Percentiles rank a stretch among this genome's conserved stretches.
Evolutionary conservation across 768 basidiomycete species (phyloP).

Genomic region (Tubosaeta sp.): DNA sequence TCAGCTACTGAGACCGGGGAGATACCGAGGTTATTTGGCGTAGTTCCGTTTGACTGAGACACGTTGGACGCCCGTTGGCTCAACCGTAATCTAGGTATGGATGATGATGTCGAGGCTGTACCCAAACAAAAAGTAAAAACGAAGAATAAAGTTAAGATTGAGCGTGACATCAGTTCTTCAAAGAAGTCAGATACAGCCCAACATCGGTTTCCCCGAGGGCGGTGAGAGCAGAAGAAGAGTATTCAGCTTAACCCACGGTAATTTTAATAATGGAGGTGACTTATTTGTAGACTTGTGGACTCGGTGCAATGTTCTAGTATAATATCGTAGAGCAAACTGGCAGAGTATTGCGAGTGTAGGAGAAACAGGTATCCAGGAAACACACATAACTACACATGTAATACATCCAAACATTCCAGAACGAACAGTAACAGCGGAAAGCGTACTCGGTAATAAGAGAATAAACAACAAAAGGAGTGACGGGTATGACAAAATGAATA

Average conservation of each 20-base stretch:
- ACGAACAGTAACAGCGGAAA: slow-evolving; percentile 26
- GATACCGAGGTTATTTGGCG: slow-evolving; percentile 37
- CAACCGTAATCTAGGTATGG: slow-evolving; percentile 11
- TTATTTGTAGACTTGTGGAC: background rate
- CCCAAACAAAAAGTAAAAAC: slow-evolving; percentile 9
- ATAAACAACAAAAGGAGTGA: slow-evolving; percentile 15
- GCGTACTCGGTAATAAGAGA: slow-evolving; percentile 16
- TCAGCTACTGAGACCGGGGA: slow-evolving; percentile 41
- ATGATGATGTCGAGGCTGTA: slow-evolving; percentile 3
- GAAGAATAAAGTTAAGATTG: slow-evolving; percentile 9
- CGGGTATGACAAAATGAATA: slow-evolving; percentile 33
- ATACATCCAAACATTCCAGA: slow-evolving; percentile 33
- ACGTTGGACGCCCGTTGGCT: slow-evolving; percentile 8
- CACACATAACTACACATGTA: slow-evolving; percentile 35
- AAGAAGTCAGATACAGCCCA: slow-evolving; percentile 1
- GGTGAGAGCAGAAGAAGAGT: background rate
- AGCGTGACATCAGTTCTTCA: slow-evolving; percentile 17
- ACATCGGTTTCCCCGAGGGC: slow-evolving; percentile 14
- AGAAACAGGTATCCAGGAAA: slow-evolving; percentile 34
- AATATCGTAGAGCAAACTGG: slow-evolving; percentile 7
- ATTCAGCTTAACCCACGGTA: background rate
- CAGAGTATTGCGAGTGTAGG: slow-evolving; percentile 18
- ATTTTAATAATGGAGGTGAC: too few species aligned
- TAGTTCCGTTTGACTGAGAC: slow-evolving; percentile 13
- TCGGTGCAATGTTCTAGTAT: slow-evolving; percentile 2